phyloP scores from a whole-genome alignment of 2,329 filamentous ascomycete species.

The Apiospora koreana region DNA sequence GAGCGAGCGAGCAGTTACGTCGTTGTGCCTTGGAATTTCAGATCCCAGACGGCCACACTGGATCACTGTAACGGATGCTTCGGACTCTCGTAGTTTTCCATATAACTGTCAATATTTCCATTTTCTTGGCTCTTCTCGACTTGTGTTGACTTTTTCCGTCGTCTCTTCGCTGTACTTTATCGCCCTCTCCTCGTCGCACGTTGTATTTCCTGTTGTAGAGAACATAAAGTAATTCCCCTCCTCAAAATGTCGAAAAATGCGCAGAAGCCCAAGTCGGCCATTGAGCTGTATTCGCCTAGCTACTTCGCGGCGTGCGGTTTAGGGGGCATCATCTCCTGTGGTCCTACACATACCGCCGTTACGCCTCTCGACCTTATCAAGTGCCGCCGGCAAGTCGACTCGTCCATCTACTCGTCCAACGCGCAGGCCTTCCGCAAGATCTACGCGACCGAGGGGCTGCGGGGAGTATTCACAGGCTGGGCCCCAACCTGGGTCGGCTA shows the following conservation, averaged over 20 bases:
- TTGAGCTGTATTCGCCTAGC: conserved; percentile 16
- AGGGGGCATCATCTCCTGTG: conserved; percentile 18
- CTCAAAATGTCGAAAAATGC: conserved; percentile 11
- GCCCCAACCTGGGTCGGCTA: conserved; percentile 81
- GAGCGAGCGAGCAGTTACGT: conserved; percentile 6
- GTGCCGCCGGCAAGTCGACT: conserved; percentile 80
- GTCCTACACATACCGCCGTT: conserved; percentile 16
- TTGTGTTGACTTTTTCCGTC: not conserved
- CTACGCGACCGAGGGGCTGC: conserved; percentile 69
- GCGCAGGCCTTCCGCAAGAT: conserved; percentile 79
- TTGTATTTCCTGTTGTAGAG: not conserved
- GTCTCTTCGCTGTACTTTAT: not conserved
- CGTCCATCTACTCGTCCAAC: conserved; percentile 80
- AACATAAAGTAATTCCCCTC: not conserved
- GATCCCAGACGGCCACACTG: not conserved
- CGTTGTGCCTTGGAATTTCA: not conserved
- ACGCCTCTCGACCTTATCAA: conserved; percentile 81
- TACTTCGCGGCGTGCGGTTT: conserved; percentile 18
- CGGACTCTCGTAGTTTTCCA: not conserved
- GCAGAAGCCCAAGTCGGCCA: conserved; percentile 7
- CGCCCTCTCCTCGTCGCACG: not conserved
- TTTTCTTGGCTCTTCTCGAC: not conserved
- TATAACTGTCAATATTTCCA: not conserved
- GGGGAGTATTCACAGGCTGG: conserved; percentile 85
- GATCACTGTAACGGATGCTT: not conserved